Conservation (phyloP, 2,329 filamentous ascomycete genomes). For the Thielaviopsis cerberus region DNA sequence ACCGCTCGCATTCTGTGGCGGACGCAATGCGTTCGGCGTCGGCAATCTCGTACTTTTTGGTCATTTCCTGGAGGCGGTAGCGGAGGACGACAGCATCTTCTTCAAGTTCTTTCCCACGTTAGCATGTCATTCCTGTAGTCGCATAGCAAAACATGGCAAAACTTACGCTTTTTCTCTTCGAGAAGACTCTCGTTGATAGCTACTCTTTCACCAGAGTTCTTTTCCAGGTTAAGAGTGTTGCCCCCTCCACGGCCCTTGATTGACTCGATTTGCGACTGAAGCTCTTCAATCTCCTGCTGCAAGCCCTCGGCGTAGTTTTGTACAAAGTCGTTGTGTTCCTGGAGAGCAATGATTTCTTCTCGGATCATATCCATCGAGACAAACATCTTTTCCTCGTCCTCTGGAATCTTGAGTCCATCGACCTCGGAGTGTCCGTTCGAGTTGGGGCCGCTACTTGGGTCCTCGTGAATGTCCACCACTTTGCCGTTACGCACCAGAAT, state of each 20-base stretch:
- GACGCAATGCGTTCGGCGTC: conserved; percentile 44
- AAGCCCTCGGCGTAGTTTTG: conserved; percentile 35
- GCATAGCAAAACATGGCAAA: no score
- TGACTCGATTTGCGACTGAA: conserved; percentile 30
- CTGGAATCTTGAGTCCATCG: conserved; percentile 30
- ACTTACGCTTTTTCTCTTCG: conserved; percentile 39
- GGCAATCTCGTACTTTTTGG: conserved; percentile 41
- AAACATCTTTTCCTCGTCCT: conserved; percentile 39
- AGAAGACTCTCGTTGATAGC: conserved; percentile 21
- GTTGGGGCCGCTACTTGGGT: conserved; percentile 18
- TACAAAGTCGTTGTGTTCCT: conserved; percentile 37
- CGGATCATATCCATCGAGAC: conserved; percentile 45
- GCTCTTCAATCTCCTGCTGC: conserved; percentile 30
- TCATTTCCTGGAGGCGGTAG: conserved; percentile 41
- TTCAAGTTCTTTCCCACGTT: conserved; percentile 31
- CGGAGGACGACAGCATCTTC: conserved; percentile 41
- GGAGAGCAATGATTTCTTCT: conserved; percentile 35
- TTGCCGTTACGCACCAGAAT: conserved; percentile 36
- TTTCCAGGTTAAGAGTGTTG: conserved; percentile 17
- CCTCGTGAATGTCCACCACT: conserved; percentile 26
- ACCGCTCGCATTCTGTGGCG: conserved; percentile 44
- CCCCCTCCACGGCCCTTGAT: conserved; percentile 23
- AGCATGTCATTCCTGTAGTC: background rate
- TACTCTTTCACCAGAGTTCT: conserved; percentile 10
- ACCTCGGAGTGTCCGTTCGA: conserved; percentile 26